A percentile compares a stretch with the other conserved stretches of the same genome.
Conservation (phyloP, 176 grass and related monocot genomes). For the Aegilops tauschii region DNA sequence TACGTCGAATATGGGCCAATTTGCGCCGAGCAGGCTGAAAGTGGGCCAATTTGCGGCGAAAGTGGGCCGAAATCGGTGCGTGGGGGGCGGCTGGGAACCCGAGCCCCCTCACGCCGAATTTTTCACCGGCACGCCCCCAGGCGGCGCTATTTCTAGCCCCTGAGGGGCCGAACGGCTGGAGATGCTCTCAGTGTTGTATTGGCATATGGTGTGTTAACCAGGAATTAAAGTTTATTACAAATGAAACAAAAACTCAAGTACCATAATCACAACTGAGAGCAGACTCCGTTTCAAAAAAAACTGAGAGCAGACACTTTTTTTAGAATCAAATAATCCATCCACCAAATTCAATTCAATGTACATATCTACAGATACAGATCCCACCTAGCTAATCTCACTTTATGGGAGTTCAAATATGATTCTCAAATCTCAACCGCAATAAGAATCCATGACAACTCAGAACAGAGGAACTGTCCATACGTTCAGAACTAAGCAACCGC, state of each 20-base stretch:
- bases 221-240: not conserved
- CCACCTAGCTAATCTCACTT: not conserved
- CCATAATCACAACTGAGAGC: not conserved
- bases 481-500: not conserved
- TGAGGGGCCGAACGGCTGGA: too few relatives aligned
- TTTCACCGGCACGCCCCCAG: too few relatives aligned
- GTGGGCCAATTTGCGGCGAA: too few relatives aligned
- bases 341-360: not conserved
- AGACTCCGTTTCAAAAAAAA: not conserved
- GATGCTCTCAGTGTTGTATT: not conserved
- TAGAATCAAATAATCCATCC: slow-evolving; percentile 45
- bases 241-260: not conserved
- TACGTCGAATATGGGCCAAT: too few relatives aligned
- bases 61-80: too few relatives aligned
- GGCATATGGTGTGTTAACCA: not conserved
- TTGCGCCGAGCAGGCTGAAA: too few relatives aligned
- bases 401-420: slow-evolving; percentile 4
- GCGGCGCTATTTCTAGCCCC: too few relatives aligned
- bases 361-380: slow-evolving; percentile 5
- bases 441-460: not conserved
- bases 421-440: not conserved
- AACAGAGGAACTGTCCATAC: not conserved
- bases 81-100: too few relatives aligned
- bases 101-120: too few relatives aligned
- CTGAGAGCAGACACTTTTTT: not conserved